Evolutionary conservation across 2,329 filamentous ascomycete species (phyloP), one percentile per base, ranked within the genome.

Genomic region (Sarocladium brachiariae): DNA sequence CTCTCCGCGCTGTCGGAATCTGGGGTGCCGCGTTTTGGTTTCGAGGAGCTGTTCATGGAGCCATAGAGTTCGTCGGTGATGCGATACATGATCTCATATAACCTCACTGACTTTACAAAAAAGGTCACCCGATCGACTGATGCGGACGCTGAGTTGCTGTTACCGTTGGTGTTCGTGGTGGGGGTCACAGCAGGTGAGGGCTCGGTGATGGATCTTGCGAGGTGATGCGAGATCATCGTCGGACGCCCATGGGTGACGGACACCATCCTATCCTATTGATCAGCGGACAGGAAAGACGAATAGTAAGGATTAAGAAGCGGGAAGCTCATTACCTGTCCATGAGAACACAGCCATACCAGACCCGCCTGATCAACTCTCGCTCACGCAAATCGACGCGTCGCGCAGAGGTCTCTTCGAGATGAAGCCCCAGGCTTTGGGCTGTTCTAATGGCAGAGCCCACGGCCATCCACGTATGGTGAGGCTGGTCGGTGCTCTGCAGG

Each of bases 381-480:
- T 66, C 61, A 0, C 48, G 53, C 3, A 47, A n/a, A 21, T 61
- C 55, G 1, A 56, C 33, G 0, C 55, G 54, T 10, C 56, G 53
- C 0, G 61, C 60, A 0, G 64, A 62, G 0, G 69, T 70, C 34
- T 73, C 66, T 0, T 67, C 63, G 2, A 73, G 57, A 47, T 76
- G 71, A 24, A 76, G 57, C 0, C 72, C 73, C 2, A 76, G 51
- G 0, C 71, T 70, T 47, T 76, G 71, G 0, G 74, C 74, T 14
- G 69, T 74, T 1, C 72, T 64, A 14, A 75, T 67, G 0, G 72
- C 72, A 3, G 70, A 61, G 0, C 73, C 73, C 0, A 72, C 69
- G 4, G 72, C 66, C 59, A 76, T 74, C 74, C 73, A 77, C 1
- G 71, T 75, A 51, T 73, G 69, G 52, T 75, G 70, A 0, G 70